phyloP scores from a whole-genome alignment of 768 basidiomycete species.

The Trichaptum fuscoviolaceum region DNA sequence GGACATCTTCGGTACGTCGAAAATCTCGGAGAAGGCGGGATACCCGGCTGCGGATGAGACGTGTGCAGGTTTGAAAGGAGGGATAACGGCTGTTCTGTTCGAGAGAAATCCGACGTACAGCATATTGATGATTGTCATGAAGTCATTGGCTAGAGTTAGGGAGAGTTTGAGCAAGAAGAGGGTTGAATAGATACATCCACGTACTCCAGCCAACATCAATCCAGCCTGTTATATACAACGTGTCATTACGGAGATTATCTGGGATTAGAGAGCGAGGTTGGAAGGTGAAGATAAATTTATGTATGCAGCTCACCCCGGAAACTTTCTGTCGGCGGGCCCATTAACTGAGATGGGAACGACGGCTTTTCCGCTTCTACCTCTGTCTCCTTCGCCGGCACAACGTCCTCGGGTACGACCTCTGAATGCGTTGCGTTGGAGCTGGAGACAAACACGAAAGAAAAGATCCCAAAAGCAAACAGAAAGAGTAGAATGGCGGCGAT shows the following conservation, averaged over 20 bases:
- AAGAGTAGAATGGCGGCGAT: background rate
- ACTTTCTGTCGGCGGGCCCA: constrained; percentile 11
- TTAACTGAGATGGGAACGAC: background rate
- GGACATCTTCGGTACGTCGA: constrained; percentile 43
- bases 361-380: background rate
- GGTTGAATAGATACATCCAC: constrained; percentile 3
- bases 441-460: background rate
- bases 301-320: constrained; percentile 13
- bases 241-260: constrained; percentile 19
- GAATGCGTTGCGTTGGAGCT: background rate
- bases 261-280: background rate
- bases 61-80: constrained; percentile 55
- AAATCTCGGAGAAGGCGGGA: constrained; percentile 53
- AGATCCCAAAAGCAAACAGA: background rate
- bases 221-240: constrained; percentile 18
- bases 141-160: constrained; percentile 16
- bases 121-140: constrained; percentile 35
- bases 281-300: background rate
- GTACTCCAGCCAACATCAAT: constrained; percentile 18
- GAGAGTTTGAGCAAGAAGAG: background rate
- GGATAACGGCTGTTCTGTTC: constrained; percentile 52
- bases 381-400: background rate
- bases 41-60: constrained; percentile 40
- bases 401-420: background rate
- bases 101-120: constrained; percentile 57